A percentile compares a stretch with the other conserved stretches of the same genome.
Evolutionary conservation across 23 red algal genomes (phyloP).

Genomic region (Gracilaria gracilis): DNA sequence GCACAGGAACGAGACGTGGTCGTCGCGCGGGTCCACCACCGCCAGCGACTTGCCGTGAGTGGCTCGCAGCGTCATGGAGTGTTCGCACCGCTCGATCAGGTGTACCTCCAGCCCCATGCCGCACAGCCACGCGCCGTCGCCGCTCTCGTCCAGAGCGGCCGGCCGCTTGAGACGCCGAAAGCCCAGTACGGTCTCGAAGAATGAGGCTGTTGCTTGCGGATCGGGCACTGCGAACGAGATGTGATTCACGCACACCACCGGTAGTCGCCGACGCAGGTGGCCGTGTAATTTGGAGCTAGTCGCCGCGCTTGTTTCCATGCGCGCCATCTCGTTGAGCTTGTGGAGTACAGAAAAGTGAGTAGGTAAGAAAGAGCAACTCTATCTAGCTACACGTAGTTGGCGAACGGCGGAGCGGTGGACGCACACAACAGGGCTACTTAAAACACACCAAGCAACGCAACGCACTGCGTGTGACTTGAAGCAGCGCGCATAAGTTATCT

Average conservation of each 20-base stretch:
- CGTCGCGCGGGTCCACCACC: slow-evolving; percentile 41
- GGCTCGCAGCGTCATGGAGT: neutral
- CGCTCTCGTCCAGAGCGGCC: neutral
- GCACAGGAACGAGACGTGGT: slow-evolving; percentile 65
- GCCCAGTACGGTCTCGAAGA: slow-evolving; percentile 52
- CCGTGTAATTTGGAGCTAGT: neutral
- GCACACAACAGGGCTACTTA: too few relatives aligned
- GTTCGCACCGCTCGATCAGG: slow-evolving; percentile 7
- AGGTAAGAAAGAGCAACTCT: too few relatives aligned
- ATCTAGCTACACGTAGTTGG: too few relatives aligned
- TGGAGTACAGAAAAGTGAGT: too few relatives aligned
- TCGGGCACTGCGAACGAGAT: slow-evolving; percentile 58
- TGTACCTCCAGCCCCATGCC: slow-evolving; percentile 63
- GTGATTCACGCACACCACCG: slow-evolving; percentile 38
- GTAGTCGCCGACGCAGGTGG: slow-evolving; percentile 2
- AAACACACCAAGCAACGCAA: too few relatives aligned
- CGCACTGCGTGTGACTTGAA: too few relatives aligned
- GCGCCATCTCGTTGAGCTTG: neutral
- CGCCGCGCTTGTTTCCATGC: neutral
- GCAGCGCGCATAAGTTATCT: too few relatives aligned
- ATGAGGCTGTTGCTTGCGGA: slow-evolving; percentile 13
- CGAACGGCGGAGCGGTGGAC: too few relatives aligned
- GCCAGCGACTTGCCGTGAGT: neutral
- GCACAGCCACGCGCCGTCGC: slow-evolving; percentile 61
- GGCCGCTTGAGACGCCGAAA: slow-evolving; percentile 43